These are phyloP conservation scores for Biscogniauxia sp. DNA, from an alignment of 2,329 filamentous ascomycete species.

Conservation along the genomic window DNA sequence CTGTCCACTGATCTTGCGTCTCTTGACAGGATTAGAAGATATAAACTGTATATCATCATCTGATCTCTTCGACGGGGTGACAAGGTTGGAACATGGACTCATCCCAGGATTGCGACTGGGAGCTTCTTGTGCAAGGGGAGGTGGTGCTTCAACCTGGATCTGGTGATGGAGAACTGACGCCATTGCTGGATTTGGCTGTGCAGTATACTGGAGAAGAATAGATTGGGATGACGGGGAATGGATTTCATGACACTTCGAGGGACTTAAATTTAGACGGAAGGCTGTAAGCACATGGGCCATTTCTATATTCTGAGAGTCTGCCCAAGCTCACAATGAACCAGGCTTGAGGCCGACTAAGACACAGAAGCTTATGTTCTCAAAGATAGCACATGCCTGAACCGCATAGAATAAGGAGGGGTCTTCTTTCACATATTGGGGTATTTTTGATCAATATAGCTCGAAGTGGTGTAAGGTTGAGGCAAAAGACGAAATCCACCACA, in stretches of 20 bases:
- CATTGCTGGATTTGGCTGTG: slow-evolving; percentile 11
- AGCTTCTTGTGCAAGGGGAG: slow-evolving; percentile 2
- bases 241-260: slow-evolving; percentile 2
- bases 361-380: slow-evolving; percentile 17
- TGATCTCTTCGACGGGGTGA: slow-evolving; percentile 26
- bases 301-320: slow-evolving; percentile 16
- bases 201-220: background rate
- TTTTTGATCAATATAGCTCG: background rate
- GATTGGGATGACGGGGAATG: background rate
- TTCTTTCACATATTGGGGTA: slow-evolving; percentile 18
- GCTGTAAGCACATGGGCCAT: slow-evolving; percentile 11
- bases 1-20: slow-evolving; percentile 28
- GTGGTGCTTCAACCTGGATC: slow-evolving; percentile 2
- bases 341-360: slow-evolving; percentile 13
- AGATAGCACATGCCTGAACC: slow-evolving; percentile 13
- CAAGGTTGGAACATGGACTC: background rate
- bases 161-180: slow-evolving; percentile 12
- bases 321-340: slow-evolving; percentile 3
- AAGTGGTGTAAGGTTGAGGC: background rate
- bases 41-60: slow-evolving; percentile 45
- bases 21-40: slow-evolving; percentile 43
- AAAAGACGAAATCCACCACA: background rate
- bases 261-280: background rate
- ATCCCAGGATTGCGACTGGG: slow-evolving; percentile 1
- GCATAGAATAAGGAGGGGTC: slow-evolving; percentile 6